Base-by-base conservation (phyloP, 2,329 filamentous ascomycete genomes). In the Ophiostoma ips region DNA sequence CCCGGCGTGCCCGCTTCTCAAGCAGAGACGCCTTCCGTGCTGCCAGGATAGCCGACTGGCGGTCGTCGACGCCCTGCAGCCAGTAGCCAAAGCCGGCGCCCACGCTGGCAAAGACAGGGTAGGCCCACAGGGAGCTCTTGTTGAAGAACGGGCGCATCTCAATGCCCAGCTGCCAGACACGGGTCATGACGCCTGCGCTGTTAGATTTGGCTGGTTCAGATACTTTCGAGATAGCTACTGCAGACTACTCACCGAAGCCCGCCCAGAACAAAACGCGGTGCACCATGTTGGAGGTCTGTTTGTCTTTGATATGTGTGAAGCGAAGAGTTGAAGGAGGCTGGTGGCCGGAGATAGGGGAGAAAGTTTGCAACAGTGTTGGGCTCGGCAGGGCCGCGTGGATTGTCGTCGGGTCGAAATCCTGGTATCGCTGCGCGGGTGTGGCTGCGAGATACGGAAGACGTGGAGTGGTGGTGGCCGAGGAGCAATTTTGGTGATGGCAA, bases 121-220 rank as follows among this genome's bases (percentile, higher is more conserved):
- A 98, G 48, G 81, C 87, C 84, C 87, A 94, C 62, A 95, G 79
- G 50, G 84, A 84, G 64, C 83, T 75, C 62, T 76, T 79, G 70
- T 84, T 82, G 76, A 96, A 87, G 68, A 95, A 83, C 48, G 90
- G 92, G 55, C 89, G 87, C 88, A 94, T 95, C 73, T 98, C 88
- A 66, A 98, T 92, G 63, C 90, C 92, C 66, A 98, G 83, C 70
- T 96, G 92, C 87, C 89, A 95, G 68, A 92, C 78, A 61, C 90
- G 86, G 63, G 89, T 84, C 64, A 85, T 88, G 61, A 95, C 71
- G 74, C 92, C 92, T 98, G 15, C 9, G 16, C 5, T 5, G 37
- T 52, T 47, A 50, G 48, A 5, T 9, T 30, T 15, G 12, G 9
- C 34, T 38, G 24, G 9, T 10, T 13, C 19, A 9, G 18, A 19